Conservation (phyloP, 805 yeast species). For the Clavispora fructus region DNA sequence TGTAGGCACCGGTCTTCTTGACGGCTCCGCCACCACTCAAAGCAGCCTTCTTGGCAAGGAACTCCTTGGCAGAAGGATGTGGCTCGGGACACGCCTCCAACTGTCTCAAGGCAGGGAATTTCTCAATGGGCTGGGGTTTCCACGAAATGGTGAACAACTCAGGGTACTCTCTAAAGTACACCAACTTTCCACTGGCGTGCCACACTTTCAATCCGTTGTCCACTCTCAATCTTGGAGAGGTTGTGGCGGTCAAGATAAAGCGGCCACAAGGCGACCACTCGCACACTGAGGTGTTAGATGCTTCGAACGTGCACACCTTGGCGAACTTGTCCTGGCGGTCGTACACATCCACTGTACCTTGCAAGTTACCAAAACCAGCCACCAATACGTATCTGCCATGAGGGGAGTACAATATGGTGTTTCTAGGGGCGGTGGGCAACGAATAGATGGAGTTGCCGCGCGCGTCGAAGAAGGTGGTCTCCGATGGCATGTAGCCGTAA, state of each 20-base stretch:
- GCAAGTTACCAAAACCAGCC: conserved; percentile 97
- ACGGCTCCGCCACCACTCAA: conserved; percentile 27
- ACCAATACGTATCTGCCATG: conserved; percentile 86
- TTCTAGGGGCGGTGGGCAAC: conserved; percentile 81
- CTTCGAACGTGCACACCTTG: conserved; percentile 78
- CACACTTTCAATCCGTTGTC: conserved; percentile 93
- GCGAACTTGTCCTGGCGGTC: conserved; percentile 84
- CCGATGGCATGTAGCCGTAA: conserved; percentile 97
- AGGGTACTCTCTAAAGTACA: conserved; percentile 70
- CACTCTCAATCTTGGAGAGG: conserved; percentile 93
- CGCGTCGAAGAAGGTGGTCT: conserved; percentile 89
- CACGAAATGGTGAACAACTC: conserved; percentile 81
- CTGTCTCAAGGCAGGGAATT: conserved; percentile 50
- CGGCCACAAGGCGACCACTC: conserved; percentile 98
- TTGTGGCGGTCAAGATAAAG: conserved; percentile 89
- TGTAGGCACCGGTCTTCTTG: conserved; percentile 78
- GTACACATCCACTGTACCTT: conserved; percentile 91
- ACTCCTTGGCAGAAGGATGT: conserved; percentile 66
- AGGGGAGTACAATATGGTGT: conserved; percentile 88
- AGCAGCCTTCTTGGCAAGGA: conserved; percentile 38
- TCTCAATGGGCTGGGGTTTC: conserved; percentile 60
- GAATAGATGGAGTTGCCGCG: conserved; percentile 84
- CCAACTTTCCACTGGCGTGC: conserved; percentile 83
- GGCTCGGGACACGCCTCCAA: conserved; percentile 58
- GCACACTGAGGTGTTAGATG: conserved; percentile 92